Evolutionary conservation across 176 grass and related monocot species (phyloP).

Genomic region (Secale cereale): DNA sequence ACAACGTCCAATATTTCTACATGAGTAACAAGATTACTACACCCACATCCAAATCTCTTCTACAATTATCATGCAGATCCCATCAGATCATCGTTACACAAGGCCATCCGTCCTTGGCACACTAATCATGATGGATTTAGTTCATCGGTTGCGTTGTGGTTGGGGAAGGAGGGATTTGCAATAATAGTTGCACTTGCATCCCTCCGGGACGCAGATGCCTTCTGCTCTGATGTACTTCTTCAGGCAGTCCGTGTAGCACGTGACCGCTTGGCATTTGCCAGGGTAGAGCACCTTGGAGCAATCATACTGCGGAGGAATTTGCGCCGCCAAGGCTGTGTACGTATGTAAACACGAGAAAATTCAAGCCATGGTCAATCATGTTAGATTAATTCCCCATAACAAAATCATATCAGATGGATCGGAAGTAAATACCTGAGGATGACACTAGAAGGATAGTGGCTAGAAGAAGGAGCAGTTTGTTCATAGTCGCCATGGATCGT

Average conservation of each 20-base stretch:
- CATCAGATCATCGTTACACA: background rate
- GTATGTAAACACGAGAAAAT: background rate
- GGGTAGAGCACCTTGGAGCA: background rate
- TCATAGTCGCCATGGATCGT: background rate
- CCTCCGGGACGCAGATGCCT: background rate
- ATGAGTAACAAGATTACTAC: no score
- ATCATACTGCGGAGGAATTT: background rate
- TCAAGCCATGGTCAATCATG: background rate
- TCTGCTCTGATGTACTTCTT: background rate
- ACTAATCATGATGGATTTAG: background rate
- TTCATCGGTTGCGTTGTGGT: background rate
- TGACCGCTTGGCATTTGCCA: background rate
- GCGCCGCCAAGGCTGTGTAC: background rate
- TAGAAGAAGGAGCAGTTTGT: background rate
- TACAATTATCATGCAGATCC: background rate
- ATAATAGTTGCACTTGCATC: conserved; percentile 1
- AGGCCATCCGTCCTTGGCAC: background rate
- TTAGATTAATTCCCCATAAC: background rate
- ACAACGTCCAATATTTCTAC: background rate
- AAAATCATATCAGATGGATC: no score
- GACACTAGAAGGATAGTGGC: background rate
- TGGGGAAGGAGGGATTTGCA: background rate
- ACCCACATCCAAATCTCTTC: background rate
- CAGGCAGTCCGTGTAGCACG: background rate
- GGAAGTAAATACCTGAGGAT: background rate